Percentiles rank a stretch among this genome's conserved stretches.
Evolutionary conservation across 1,284 basidiomycete species (phyloP).

Genomic region (Sporisorium exsertum): DNA sequence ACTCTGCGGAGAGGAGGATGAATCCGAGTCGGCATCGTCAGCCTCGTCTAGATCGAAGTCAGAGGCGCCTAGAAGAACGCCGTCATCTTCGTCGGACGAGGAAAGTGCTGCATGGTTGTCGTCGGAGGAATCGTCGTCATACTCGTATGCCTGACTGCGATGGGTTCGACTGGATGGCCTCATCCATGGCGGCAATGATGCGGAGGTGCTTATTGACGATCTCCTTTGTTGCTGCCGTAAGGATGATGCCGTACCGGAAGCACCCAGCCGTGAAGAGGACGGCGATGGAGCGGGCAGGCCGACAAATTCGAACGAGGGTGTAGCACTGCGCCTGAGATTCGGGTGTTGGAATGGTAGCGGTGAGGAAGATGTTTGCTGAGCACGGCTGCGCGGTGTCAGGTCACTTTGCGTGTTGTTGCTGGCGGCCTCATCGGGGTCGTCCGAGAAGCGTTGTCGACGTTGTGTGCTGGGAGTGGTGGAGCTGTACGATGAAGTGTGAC

Average conservation of each 20-base stretch:
- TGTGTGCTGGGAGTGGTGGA: conserved; percentile 16
- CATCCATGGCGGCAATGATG: conserved; percentile 41
- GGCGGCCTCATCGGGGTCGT: conserved; percentile 4
- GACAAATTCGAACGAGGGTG: conserved; percentile 42
- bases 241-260: conserved; percentile 2
- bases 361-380: neutral
- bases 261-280: conserved; percentile 7
- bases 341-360: conserved; percentile 20
- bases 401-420: neutral
- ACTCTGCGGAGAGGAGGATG: conserved; percentile 28
- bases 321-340: conserved; percentile 21
- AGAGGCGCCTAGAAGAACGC: conserved; percentile 2
- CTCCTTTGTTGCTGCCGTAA: conserved; percentile 3
- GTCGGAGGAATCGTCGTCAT: conserved; percentile 31
- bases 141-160: conserved; percentile 15
- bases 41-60: conserved; percentile 8
- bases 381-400: conserved; percentile 5
- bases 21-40: conserved; percentile 17
- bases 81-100: conserved; percentile 27
- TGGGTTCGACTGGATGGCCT: conserved; percentile 11
- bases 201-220: neutral
- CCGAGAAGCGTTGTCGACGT: conserved; percentile 20
- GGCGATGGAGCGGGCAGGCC: conserved; percentile 28
- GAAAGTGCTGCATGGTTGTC: conserved; percentile 33
- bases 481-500: conserved; percentile 27